Evolutionary conservation across 371 early-diverging fungal species (phyloP).

Genomic region (Coemansia sp.): DNA sequence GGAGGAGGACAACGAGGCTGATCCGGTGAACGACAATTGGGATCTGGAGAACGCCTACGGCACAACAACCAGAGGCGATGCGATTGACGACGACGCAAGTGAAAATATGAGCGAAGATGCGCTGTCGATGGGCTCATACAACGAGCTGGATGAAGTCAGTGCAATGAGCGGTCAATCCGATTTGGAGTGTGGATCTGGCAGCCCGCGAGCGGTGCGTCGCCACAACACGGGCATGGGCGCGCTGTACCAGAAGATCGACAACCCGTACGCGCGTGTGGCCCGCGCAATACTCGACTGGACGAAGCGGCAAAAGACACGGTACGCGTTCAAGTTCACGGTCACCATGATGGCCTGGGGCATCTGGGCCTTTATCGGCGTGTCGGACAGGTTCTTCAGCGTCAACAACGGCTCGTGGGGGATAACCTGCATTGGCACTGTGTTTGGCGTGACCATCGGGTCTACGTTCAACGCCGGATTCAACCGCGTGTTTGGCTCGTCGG

Average conservation of each 20-base stretch:
- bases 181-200: not conserved
- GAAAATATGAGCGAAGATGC: not conserved
- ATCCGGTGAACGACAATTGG: conserved; percentile 18
- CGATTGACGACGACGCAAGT: not conserved
- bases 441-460: conserved; percentile 38
- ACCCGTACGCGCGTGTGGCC: conserved; percentile 12
- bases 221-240: conserved; percentile 2
- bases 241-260: conserved; percentile 17
- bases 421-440: conserved; percentile 28
- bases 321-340: conserved; percentile 39
- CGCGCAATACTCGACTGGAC: conserved; percentile 22
- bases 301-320: conserved; percentile 28
- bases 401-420: conserved; percentile 37
- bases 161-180: not conserved
- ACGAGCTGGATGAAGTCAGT: not conserved
- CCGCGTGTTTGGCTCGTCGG: conserved; percentile 18
- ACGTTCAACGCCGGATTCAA: conserved; percentile 28
- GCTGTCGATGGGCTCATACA: not conserved
- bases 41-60: conserved; percentile 36
- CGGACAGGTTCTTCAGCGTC: conserved; percentile 15
- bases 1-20: conserved; percentile 18
- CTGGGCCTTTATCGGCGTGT: conserved; percentile 28
- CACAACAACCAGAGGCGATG: not conserved
- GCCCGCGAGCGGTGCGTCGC: not conserved
- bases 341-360: conserved; percentile 41